These are phyloP conservation scores for Spergularia marina DNA, from an alignment of 148 eudicot species.

Conservation along the genomic window DNA sequence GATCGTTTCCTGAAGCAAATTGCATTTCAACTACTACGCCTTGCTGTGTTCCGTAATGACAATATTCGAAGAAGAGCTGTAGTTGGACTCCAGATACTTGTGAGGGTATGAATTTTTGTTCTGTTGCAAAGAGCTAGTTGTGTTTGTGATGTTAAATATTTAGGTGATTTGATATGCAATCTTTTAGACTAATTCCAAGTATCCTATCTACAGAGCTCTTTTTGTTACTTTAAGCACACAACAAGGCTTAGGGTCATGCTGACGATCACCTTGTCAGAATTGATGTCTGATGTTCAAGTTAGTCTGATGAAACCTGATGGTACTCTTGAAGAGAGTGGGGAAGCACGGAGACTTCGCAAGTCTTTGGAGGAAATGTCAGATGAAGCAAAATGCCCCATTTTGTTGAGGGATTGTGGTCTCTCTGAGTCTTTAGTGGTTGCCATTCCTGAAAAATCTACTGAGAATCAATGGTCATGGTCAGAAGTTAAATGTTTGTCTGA, in stretches of 20 bases:
- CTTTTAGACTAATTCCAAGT: slow-evolving; percentile 7
- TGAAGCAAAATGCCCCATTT: slow-evolving; percentile 56
- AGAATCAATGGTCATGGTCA: slow-evolving; percentile 87
- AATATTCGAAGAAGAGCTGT: slow-evolving; percentile 85
- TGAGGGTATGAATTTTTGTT: slow-evolving; percentile 59
- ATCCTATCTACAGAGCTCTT: slow-evolving; percentile 75
- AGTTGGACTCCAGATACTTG: slow-evolving; percentile 91
- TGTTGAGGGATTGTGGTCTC: slow-evolving; percentile 76
- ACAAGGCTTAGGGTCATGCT: slow-evolving; percentile 90
- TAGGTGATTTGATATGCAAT: background rate
- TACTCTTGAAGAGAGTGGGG: slow-evolving; percentile 97
- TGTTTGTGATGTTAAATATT: background rate
- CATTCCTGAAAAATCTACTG: slow-evolving; percentile 48
- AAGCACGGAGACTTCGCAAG: slow-evolving; percentile 81
- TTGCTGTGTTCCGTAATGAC: slow-evolving; percentile 89
- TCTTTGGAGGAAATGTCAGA: slow-evolving; percentile 95
- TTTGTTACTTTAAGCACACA: slow-evolving; percentile 75
- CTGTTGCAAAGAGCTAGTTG: background rate
- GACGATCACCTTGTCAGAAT: slow-evolving; percentile 92
- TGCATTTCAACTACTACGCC: slow-evolving; percentile 97
- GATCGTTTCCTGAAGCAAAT: slow-evolving; percentile 97
- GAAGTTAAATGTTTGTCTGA: slow-evolving; percentile 74
- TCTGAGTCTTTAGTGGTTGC: slow-evolving; percentile 62
- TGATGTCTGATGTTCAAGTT: slow-evolving; percentile 98
- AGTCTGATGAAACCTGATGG: slow-evolving; percentile 98